Percentiles rank a stretch among this genome's conserved stretches.
Evolutionary conservation across 768 basidiomycete genomes (phyloP).

Genomic region (Termitomyces titanicus): DNA sequence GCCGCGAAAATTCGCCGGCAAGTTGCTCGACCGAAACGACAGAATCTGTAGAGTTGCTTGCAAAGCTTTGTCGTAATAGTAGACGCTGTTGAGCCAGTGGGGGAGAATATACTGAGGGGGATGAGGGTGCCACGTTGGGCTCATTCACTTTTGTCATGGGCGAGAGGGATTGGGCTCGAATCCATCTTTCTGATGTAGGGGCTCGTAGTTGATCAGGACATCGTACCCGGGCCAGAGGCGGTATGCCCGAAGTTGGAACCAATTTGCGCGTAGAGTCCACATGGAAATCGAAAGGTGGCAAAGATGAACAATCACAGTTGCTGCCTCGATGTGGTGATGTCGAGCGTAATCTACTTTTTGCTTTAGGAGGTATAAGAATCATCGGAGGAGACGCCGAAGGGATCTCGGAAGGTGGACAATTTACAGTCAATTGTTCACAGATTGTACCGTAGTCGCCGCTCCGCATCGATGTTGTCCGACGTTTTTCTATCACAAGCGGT

Average conservation of each 20-base stretch:
- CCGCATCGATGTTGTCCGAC: conserved; percentile 3
- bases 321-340: not conserved
- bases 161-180: not conserved
- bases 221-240: not conserved
- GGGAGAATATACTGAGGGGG: conserved; percentile 5
- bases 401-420: not conserved
- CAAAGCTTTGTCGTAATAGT: not conserved
- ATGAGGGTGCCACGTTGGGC: not conserved
- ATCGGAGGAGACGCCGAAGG: conserved; percentile 13
- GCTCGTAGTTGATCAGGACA: not conserved
- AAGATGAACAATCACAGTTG: not conserved
- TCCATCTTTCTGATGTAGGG: not conserved
- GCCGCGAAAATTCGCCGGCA: conserved; percentile 4
- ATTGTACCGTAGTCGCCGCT: not conserved
- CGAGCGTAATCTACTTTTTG: not conserved
- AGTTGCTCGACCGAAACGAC: conserved; percentile 5
- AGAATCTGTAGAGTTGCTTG: conserved; percentile 7
- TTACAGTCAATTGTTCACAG: not conserved
- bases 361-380: conserved; percentile 1
- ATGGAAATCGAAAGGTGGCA: not conserved
- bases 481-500: conserved; percentile 9
- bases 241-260: not conserved
- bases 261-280: not conserved
- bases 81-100: not conserved
- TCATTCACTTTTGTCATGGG: not conserved